Conservation (phyloP, 1,139 yeast genomes). For the Suhomyces wounanorum region DNA sequence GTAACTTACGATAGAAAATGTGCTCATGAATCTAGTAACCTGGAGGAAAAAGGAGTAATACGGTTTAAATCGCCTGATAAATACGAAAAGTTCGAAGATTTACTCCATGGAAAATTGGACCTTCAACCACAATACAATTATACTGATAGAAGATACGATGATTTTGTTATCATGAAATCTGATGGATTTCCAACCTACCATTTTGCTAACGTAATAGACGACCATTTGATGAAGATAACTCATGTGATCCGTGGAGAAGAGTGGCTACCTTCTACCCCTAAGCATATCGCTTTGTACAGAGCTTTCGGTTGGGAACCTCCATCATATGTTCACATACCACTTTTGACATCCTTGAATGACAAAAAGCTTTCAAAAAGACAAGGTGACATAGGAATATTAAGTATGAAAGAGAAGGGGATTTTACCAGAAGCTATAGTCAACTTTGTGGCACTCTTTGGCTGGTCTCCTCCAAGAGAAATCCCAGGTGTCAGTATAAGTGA, state of each 20-base stretch:
- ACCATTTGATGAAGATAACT: constrained; percentile 86
- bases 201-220: constrained; percentile 94
- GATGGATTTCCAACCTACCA: constrained; percentile 96
- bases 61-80: constrained; percentile 68
- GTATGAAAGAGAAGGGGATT: constrained; percentile 61
- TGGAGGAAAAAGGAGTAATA: constrained; percentile 45
- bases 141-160: constrained; percentile 78
- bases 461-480: constrained; percentile 74
- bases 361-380: constrained; percentile 85
- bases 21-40: constrained; percentile 24
- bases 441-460: constrained; percentile 88
- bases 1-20: constrained; percentile 92
- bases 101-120: constrained; percentile 74
- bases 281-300: constrained; percentile 80
- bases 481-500: constrained; percentile 60
- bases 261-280: constrained; percentile 96
- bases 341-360: constrained; percentile 71
- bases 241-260: constrained; percentile 97
- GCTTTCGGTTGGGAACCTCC: constrained; percentile 93
- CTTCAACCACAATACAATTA: constrained; percentile 78
- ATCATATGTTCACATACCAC: constrained; percentile 81
- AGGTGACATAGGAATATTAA: constrained; percentile 74
- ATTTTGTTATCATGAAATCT: constrained; percentile 83
- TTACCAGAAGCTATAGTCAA: constrained; percentile 86
- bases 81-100: constrained; percentile 69